Evolutionary conservation across 345 rosid species (phyloP), one percentile per base, ranked within the genome.

Genomic region (Camelina laxa): DNA sequence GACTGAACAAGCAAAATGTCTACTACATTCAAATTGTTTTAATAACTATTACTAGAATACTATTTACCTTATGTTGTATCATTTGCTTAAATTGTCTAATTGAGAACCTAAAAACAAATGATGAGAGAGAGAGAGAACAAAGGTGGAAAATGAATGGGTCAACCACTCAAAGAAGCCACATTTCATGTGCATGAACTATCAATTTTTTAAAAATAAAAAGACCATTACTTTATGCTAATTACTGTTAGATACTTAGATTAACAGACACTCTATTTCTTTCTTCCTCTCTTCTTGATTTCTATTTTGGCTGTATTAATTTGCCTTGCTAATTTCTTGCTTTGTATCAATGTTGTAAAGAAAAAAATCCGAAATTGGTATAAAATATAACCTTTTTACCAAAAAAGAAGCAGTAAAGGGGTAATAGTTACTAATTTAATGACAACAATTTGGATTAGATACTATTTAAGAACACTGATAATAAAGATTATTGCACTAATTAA

Each of bases 161-260:
- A 70, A 64, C 75, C 27, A 70, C 71, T 69, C 36, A 41, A 54
- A 10, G 70, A 30, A 54, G 60, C 9, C 60, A 69, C 60, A 61
- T 54, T 11, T 10, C 53, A 67, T 60, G 56, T 60, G 79, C 70
- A 69, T 69, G 51, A 27, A 9, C 4, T 33, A 7, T 33, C 7
- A 6, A 33, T n/a, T n/a, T n/a, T n/a, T n/a, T n/a, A 33, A 33
- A 36, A 2, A 38, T 9, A 27, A 21, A 55, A 53, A 8, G 27
- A 33, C 22, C 10, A 75, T 16, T 55, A 54, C 33, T 49, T 11
- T 7, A 27, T 45, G 33, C 1, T 45, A 69, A 58, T 19, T 33
- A 51, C 11, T 24, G 2, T 36, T 16, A 47, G 27, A 24, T 24
- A 24, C 2, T 24, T 3, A 56, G 36, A 48, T 35, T 35, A 35